These are phyloP conservation scores for Fraxinus cuspidata DNA, from an alignment of 257 asterid genomes.

Conservation along the genomic window DNA sequence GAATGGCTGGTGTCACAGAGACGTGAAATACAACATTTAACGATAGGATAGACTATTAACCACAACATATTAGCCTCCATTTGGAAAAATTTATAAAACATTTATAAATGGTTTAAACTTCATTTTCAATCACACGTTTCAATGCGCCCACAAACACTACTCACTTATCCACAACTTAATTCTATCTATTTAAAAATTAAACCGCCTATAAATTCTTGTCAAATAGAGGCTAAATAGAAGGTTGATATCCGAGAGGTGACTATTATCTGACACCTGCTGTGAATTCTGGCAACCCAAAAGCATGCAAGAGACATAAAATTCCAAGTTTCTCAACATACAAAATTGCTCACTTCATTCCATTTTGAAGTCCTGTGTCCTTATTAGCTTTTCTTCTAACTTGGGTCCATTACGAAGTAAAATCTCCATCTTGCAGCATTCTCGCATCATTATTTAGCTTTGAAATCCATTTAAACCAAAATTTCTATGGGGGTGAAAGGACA, in stretches of 20 bases:
- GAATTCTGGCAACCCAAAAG: neutral
- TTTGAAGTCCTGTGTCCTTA: neutral
- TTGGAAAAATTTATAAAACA: no score
- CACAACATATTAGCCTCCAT: neutral
- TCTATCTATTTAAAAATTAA: neutral
- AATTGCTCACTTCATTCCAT: neutral
- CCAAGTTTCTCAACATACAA: neutral
- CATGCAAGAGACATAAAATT: neutral
- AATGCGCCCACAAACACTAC: no score
- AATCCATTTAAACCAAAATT: neutral
- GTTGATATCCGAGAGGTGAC: neutral
- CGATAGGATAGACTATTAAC: neutral
- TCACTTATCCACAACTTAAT: no score
- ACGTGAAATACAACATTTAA: constrained; percentile 1
- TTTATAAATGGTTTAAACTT: no score
- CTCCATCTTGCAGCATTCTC: neutral
- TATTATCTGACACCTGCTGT: neutral
- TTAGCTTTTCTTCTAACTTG: neutral
- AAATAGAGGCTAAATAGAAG: neutral
- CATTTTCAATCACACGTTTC: no score
- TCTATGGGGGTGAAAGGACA: neutral
- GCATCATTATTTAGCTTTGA: neutral
- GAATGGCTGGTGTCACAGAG: neutral
- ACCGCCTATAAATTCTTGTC: no score
- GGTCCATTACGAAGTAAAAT: neutral